phyloP scores from a whole-genome alignment of 768 basidiomycete species.

The Candolleomyces aberdarensis region DNA sequence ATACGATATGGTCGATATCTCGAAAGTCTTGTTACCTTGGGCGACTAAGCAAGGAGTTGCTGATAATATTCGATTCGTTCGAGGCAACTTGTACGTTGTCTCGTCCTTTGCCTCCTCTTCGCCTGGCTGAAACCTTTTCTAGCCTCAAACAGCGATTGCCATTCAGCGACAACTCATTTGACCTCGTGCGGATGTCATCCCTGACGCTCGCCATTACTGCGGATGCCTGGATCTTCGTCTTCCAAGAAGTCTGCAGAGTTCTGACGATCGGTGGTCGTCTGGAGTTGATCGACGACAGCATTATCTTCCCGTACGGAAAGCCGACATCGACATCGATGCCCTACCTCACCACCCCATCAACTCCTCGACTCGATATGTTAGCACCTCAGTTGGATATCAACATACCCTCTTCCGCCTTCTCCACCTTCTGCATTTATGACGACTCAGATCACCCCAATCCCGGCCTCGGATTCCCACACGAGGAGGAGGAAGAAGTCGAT shows the following conservation, averaged over 20 bases:
- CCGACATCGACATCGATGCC: constrained; percentile 12
- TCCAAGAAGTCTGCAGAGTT: constrained; percentile 61
- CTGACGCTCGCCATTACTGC: constrained; percentile 56
- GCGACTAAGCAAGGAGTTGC: constrained; percentile 29
- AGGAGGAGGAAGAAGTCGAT: constrained; percentile 19
- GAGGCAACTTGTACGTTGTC: constrained; percentile 62
- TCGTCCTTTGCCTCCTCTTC: constrained; percentile 4
- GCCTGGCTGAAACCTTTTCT: neutral
- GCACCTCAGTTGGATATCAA: constrained; percentile 20
- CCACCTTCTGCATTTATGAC: constrained; percentile 24
- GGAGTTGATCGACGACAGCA: constrained; percentile 68
- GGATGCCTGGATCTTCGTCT: constrained; percentile 54
- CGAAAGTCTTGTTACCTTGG: constrained; percentile 29
- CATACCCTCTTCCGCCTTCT: constrained; percentile 23
- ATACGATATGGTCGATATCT: constrained; percentile 54
- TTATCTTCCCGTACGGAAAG: constrained; percentile 55
- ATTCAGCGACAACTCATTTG: constrained; percentile 58
- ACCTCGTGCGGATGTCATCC: constrained; percentile 73
- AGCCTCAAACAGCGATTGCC: constrained; percentile 60
- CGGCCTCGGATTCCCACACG: constrained; percentile 22
- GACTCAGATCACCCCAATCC: constrained; percentile 16
- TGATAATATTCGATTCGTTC: constrained; percentile 49
- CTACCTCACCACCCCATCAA: neutral
- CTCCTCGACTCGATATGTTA: constrained; percentile 11
- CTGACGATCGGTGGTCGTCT: constrained; percentile 58